Conservation (phyloP, 805 yeast genomes). For the Starmerella davenportii region DNA sequence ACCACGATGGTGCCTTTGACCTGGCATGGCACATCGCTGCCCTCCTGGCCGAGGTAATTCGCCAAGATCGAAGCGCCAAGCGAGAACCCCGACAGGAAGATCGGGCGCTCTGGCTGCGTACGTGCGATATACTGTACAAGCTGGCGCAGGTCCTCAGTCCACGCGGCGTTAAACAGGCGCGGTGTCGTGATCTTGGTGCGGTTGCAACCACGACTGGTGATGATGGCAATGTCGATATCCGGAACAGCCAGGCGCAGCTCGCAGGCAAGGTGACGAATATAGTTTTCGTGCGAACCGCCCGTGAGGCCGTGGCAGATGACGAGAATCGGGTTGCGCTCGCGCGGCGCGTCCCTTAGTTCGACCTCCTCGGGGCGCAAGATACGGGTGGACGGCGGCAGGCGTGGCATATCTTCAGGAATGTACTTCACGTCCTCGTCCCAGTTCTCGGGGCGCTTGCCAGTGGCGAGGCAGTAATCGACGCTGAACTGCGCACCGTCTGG, state of each 20-base stretch:
- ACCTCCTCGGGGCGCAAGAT: constrained; percentile 34
- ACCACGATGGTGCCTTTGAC: constrained; percentile 41
- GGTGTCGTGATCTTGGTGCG: constrained; percentile 51
- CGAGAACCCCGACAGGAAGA: constrained; percentile 61
- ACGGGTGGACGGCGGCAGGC: constrained; percentile 36
- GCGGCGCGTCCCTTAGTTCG: constrained; percentile 18
- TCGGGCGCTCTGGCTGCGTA: constrained; percentile 42
- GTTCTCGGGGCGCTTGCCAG: constrained; percentile 21
- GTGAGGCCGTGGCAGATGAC: constrained; percentile 59
- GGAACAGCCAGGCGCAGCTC: constrained; percentile 15
- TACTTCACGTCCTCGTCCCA: constrained; percentile 20
- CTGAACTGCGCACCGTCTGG: constrained; percentile 60
- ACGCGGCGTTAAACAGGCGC: constrained; percentile 47
- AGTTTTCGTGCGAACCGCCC: constrained; percentile 72
- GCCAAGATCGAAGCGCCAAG: constrained; percentile 57
- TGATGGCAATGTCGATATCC: constrained; percentile 46
- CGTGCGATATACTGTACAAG: constrained; percentile 34
- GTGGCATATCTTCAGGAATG: constrained; percentile 21
- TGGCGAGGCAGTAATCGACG: constrained; percentile 46
- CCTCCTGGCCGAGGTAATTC: constrained; percentile 55
- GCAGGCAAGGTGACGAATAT: constrained; percentile 43
- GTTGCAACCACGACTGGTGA: constrained; percentile 65
- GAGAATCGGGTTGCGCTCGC: constrained; percentile 36
- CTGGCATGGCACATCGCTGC: constrained; percentile 19
- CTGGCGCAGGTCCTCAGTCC: constrained; percentile 51